Percentiles rank a stretch among this genome's conserved stretches.
phyloP scores from a whole-genome alignment of 106 monocot species.

The Dendrobium catenatum region DNA sequence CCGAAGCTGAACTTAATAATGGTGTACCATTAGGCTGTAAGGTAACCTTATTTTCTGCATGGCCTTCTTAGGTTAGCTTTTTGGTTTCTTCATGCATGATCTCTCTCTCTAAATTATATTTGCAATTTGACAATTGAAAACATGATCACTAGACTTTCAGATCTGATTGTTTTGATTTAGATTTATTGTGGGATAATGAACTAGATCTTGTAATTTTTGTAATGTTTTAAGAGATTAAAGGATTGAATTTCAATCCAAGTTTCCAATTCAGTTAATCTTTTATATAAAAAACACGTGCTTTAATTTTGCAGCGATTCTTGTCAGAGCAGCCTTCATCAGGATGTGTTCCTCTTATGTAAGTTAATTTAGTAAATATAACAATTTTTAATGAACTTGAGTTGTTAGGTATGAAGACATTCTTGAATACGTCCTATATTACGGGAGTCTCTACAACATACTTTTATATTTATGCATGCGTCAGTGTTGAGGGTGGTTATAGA shows the following conservation, averaged over 20 bases:
- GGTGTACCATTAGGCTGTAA: conserved; percentile 19
- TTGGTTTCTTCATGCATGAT: background rate
- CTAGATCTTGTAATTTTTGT: background rate
- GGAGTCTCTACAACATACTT: too few relatives aligned
- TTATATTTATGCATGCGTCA: too few relatives aligned
- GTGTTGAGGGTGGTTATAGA: too few relatives aligned
- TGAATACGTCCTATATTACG: too few relatives aligned
- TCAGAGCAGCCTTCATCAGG: too few relatives aligned
- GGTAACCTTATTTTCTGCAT: conserved; percentile 18
- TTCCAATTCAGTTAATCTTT: background rate
- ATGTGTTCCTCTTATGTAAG: too few relatives aligned
- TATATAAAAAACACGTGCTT: background rate
- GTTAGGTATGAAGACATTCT: too few relatives aligned
- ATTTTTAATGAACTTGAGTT: too few relatives aligned
- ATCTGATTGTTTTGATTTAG: background rate
- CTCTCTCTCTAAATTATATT: background rate
- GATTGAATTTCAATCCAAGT: background rate
- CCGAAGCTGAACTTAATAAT: conserved; percentile 11
- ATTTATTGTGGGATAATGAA: background rate
- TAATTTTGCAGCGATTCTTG: background rate
- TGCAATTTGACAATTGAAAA: background rate
- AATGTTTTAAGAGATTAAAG: background rate
- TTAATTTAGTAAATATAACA: too few relatives aligned
- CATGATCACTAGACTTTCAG: background rate
- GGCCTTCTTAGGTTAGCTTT: background rate